Percentiles rank a stretch among this genome's conserved stretches.
Evolutionary conservation across 352 stramenopile species (phyloP).

Genomic region (Saprolegnia parasitica): DNA sequence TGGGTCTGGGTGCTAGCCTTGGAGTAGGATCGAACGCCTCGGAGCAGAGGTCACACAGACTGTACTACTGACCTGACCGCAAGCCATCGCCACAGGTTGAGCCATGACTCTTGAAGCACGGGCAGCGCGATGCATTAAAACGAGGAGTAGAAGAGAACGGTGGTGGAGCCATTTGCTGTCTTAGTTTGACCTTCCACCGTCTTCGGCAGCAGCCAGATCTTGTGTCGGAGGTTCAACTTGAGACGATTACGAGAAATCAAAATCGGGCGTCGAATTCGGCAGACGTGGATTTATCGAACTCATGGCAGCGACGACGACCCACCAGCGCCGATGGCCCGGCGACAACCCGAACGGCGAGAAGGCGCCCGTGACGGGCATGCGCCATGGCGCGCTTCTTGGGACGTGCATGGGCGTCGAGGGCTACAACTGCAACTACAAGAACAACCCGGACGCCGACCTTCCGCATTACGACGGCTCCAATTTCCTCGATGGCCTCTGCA

Average conservation of each 20-base stretch:
- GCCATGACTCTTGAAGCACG: too few species aligned
- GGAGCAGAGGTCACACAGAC: too few species aligned
- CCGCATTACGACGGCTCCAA: constrained; percentile 27
- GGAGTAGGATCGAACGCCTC: too few species aligned
- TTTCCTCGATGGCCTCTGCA: constrained; percentile 27
- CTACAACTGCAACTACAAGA: constrained; percentile 31
- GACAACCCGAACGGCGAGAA: constrained; percentile 25
- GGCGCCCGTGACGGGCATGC: constrained; percentile 4
- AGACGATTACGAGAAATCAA: neutral
- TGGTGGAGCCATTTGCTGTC: neutral
- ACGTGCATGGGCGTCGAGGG: constrained; percentile 17
- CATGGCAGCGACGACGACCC: neutral
- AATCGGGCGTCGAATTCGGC: neutral
- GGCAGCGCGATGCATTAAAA: too few species aligned
- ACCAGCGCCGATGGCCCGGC: constrained; percentile 26
- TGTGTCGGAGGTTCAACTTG: neutral
- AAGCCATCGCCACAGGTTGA: too few species aligned
- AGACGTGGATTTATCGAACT: constrained; percentile 3
- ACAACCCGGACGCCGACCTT: constrained; percentile 23
- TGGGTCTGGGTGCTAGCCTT: too few species aligned
- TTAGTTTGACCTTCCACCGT: neutral
- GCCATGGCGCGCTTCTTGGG: constrained; percentile 22
- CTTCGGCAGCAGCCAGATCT: neutral
- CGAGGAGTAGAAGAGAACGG: too few species aligned
- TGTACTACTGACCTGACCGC: too few species aligned